These are phyloP conservation scores for Podaxis carcinomalis DNA, from an alignment of 768 basidiomycete species.

Conservation along the genomic window DNA sequence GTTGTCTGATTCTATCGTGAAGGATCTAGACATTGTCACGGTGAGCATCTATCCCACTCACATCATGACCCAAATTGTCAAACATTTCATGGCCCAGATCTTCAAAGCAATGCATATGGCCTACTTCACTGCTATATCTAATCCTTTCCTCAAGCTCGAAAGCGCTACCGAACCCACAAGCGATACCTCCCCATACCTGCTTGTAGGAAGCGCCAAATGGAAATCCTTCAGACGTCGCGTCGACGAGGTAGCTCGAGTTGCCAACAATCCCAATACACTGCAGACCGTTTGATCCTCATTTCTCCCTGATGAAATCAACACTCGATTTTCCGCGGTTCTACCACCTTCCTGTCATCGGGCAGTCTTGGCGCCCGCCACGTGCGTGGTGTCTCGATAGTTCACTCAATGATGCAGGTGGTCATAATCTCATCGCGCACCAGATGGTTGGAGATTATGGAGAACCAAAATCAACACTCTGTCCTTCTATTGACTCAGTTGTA, in stretches of 20 bases:
- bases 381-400: not conserved
- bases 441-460: slow-evolving; percentile 19
- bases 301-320: not conserved
- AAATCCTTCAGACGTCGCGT: slow-evolving; percentile 64
- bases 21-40: slow-evolving; percentile 72
- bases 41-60: slow-evolving; percentile 36
- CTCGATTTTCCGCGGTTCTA: not conserved
- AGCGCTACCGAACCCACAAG: slow-evolving; percentile 38
- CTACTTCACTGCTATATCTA: slow-evolving; percentile 77
- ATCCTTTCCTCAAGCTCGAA: slow-evolving; percentile 79
- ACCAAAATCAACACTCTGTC: slow-evolving; percentile 58
- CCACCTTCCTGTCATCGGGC: slow-evolving; percentile 9
- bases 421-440: not conserved
- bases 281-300: slow-evolving; percentile 14
- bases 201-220: slow-evolving; percentile 64
- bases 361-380: not conserved
- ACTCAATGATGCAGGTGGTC: slow-evolving; percentile 9
- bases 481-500: slow-evolving; percentile 81
- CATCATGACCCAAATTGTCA: not conserved
- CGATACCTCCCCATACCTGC: slow-evolving; percentile 53
- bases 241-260: slow-evolving; percentile 68
- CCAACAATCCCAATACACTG: slow-evolving; percentile 30
- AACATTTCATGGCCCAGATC: slow-evolving; percentile 40
- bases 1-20: slow-evolving; percentile 75
- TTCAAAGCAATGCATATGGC: slow-evolving; percentile 90